phyloP scores from a whole-genome alignment of 176 grass and related monocot genomes.

The Triticum dicoccoides region DNA sequence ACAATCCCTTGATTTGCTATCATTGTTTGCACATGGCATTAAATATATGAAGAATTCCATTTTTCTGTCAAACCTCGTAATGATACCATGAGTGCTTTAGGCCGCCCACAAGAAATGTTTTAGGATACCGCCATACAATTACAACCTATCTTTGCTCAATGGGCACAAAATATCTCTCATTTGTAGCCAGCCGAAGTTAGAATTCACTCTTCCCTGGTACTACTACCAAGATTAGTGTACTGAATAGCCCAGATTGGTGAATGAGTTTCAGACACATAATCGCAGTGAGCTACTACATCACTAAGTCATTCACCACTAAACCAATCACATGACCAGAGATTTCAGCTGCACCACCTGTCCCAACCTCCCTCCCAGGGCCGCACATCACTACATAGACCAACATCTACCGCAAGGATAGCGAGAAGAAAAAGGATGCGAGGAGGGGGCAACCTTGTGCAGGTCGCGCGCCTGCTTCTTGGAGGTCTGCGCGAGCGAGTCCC shows the following conservation, averaged over 20 bases:
- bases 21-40: not conserved
- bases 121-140: too few species aligned
- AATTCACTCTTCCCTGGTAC: not conserved
- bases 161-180: not conserved
- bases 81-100: too few species aligned
- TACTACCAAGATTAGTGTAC: not conserved
- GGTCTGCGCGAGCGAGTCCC: slow-evolving; percentile 74
- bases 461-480: slow-evolving; percentile 76
- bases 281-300: too few species aligned
- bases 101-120: too few species aligned
- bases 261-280: not conserved
- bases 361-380: not conserved
- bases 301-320: too few species aligned
- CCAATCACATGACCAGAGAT: not conserved
- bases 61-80: not conserved
- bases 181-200: not conserved
- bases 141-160: too few species aligned
- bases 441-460: slow-evolving; percentile 58
- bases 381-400: not conserved
- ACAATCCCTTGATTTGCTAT: not conserved
- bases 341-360: not conserved
- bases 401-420: not conserved
- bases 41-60: not conserved
- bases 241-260: not conserved
- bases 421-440: not conserved